These are phyloP conservation scores for Aspergillus brunneoviolaceus DNA, from an alignment of 2,329 filamentous ascomycete genomes.

Conservation along the genomic window DNA sequence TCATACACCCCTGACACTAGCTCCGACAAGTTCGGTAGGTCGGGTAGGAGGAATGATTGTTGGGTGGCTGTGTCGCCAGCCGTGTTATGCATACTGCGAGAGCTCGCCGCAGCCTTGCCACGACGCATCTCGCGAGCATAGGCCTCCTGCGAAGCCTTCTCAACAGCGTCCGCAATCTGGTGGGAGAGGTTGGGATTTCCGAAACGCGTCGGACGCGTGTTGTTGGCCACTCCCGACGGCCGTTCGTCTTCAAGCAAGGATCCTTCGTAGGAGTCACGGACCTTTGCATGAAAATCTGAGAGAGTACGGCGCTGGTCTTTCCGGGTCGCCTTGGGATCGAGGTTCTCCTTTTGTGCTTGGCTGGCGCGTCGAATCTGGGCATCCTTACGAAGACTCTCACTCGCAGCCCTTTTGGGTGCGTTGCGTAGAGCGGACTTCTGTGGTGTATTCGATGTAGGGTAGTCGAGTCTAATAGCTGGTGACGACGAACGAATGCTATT, in stretches of 20 bases:
- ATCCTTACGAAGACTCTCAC: slow-evolving; percentile 43
- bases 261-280: slow-evolving; percentile 53
- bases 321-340: slow-evolving; percentile 37
- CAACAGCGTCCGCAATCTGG: slow-evolving; percentile 40
- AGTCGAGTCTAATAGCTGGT: slow-evolving; percentile 40
- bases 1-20: slow-evolving; percentile 59
- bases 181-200: slow-evolving; percentile 46
- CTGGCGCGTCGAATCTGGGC: slow-evolving; percentile 42
- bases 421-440: slow-evolving; percentile 34
- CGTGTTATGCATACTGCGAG: slow-evolving; percentile 25
- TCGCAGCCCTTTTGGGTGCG: slow-evolving; percentile 30
- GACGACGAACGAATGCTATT: slow-evolving; percentile 46
- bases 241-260: slow-evolving; percentile 53
- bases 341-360: slow-evolving; percentile 43
- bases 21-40: slow-evolving; percentile 61
- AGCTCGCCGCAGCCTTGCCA: slow-evolving; percentile 23
- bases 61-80: slow-evolving; percentile 52
- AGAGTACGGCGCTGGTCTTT: slow-evolving; percentile 49
- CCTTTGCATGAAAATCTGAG: slow-evolving; percentile 57
- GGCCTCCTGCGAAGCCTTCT: slow-evolving; percentile 37
- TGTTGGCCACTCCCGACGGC: slow-evolving; percentile 43
- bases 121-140: slow-evolving; percentile 34
- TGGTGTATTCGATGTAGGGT: slow-evolving; percentile 36
- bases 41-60: slow-evolving; percentile 62
- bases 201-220: slow-evolving; percentile 57